Evolutionary conservation across 1,139 yeast genomes (phyloP).

Genomic region (Pichia sp.): DNA sequence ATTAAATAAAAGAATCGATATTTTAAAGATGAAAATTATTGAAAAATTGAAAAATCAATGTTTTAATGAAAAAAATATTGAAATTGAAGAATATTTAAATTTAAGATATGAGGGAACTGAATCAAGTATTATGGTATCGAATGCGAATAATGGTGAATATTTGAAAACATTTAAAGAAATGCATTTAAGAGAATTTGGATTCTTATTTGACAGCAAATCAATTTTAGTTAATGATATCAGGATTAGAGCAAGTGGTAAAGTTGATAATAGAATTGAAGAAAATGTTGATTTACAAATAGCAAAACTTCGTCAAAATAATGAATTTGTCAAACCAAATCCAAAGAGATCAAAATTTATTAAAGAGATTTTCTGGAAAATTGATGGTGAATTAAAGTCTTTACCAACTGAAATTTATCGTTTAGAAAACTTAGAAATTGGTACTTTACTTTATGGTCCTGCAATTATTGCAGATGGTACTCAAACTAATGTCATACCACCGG

Average conservation of each 20-base stretch:
- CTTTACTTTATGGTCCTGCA: constrained; percentile 65
- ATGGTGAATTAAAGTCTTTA: constrained; percentile 8
- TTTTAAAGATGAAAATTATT: constrained; percentile 31
- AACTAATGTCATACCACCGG: constrained; percentile 74
- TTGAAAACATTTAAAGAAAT: constrained; percentile 25
- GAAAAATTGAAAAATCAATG: constrained; percentile 42
- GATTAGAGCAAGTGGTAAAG: constrained; percentile 59
- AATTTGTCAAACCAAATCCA: constrained; percentile 15
- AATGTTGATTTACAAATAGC: constrained; percentile 25
- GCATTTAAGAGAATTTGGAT: constrained; percentile 68
- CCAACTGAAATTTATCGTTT: constrained; percentile 25
- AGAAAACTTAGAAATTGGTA: constrained; percentile 42
- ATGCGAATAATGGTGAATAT: constrained; percentile 22
- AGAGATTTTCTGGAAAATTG: constrained; percentile 21
- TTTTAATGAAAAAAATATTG: constrained; percentile 29
- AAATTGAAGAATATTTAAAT: constrained; percentile 60
- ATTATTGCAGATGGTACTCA: constrained; percentile 82
- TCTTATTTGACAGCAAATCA: constrained; percentile 46
- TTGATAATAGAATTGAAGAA: constrained; percentile 21
- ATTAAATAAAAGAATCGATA: constrained; percentile 32
- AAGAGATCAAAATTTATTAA: constrained; percentile 19
- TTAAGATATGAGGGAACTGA: constrained; percentile 85
- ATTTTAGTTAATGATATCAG: constrained; percentile 80
- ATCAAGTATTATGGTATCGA: constrained; percentile 66
- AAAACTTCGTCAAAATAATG: constrained; percentile 10